phyloP scores from a whole-genome alignment of 2,329 filamentous ascomycete species.

The Clarireedia monteithiana region DNA sequence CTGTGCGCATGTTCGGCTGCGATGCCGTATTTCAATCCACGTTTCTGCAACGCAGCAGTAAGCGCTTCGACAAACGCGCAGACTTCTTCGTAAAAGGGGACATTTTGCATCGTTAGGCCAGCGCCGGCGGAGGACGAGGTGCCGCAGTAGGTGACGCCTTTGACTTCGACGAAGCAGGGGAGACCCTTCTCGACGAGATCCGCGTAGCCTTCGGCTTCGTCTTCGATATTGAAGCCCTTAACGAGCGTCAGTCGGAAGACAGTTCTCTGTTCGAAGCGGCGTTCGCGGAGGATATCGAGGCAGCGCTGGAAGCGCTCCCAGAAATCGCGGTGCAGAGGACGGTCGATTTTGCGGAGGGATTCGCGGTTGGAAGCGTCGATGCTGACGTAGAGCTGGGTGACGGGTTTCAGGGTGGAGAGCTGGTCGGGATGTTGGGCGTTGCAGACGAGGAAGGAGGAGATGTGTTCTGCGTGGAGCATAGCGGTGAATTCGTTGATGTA shows the following conservation, averaged over 20 bases:
- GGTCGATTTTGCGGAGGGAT: conserved; percentile 78
- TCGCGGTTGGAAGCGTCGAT: conserved; percentile 93
- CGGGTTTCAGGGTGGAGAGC: conserved; percentile 69
- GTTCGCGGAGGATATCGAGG: conserved; percentile 78
- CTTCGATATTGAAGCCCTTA: conserved; percentile 96
- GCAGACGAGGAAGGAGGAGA: conserved; percentile 92
- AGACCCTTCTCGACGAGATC: conserved; percentile 78
- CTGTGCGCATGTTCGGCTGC: conserved; percentile 93
- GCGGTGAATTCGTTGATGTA: conserved; percentile 88
- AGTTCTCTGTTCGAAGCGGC: conserved; percentile 78
- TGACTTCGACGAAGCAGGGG: conserved; percentile 90
- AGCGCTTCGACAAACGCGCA: conserved; percentile 72
- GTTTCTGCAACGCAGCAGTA: conserved; percentile 56
- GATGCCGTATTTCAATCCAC: conserved; percentile 79
- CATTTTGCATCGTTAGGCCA: conserved; percentile 92
- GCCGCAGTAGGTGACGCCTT: conserved; percentile 95
- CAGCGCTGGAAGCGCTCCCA: conserved; percentile 94
- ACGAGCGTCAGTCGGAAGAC: conserved; percentile 93
- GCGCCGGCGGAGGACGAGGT: conserved; percentile 78
- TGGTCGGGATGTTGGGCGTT: conserved; percentile 96
- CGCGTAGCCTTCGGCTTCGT: conserved; percentile 85
- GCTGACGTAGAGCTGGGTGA: conserved; percentile 93
- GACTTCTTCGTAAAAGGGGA: conserved; percentile 92
- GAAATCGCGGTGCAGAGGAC: conserved; percentile 89
- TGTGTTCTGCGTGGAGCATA: conserved; percentile 77